Conservation (phyloP, 371 early-diverging fungal genomes). For the Coemansia sp. region DNA sequence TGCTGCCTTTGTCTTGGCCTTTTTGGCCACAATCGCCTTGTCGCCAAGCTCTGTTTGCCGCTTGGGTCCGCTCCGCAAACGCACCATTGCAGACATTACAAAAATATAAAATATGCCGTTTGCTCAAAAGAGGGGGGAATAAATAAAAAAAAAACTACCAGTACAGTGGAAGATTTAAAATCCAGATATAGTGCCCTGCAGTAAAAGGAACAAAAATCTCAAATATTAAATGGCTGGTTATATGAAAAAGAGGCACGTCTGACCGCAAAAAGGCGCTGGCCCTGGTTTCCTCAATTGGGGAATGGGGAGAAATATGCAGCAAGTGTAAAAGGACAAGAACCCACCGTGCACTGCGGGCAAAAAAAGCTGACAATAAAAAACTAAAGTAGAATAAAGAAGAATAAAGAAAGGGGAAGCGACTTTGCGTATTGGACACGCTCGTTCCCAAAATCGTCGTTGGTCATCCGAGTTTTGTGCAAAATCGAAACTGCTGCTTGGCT, state of each 20-base stretch:
- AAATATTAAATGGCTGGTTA: neutral
- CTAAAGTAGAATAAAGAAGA: slow-evolving; percentile 3
- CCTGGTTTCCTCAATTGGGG: neutral
- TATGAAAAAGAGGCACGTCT: slow-evolving; percentile 6
- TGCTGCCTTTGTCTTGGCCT: slow-evolving; percentile 6
- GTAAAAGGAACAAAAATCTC: neutral
- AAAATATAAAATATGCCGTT: neutral
- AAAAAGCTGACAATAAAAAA: no score
- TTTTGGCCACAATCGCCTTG: slow-evolving; percentile 12
- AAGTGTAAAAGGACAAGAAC: slow-evolving; percentile 6
- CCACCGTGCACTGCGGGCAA: neutral
- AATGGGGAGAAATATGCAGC: neutral
- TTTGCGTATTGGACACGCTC: neutral
- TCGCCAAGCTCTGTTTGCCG: slow-evolving; percentile 11
- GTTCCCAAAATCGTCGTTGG: neutral
- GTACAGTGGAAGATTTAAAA: neutral
- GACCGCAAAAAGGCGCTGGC: neutral
- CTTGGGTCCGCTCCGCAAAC: slow-evolving; percentile 41
- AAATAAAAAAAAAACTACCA: neutral
- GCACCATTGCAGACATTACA: slow-evolving; percentile 43
- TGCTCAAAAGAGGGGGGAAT: neutral
- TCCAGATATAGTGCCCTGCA: slow-evolving; percentile 3
- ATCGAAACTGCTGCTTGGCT: slow-evolving; percentile 16
- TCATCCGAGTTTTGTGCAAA: slow-evolving; percentile 7
- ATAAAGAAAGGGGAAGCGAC: slow-evolving; percentile 9